A percentile compares a stretch with the other conserved stretches of the same genome.
Conservation (phyloP, 2,329 filamentous ascomycete genomes). For the Celoporthe dispersa region DNA sequence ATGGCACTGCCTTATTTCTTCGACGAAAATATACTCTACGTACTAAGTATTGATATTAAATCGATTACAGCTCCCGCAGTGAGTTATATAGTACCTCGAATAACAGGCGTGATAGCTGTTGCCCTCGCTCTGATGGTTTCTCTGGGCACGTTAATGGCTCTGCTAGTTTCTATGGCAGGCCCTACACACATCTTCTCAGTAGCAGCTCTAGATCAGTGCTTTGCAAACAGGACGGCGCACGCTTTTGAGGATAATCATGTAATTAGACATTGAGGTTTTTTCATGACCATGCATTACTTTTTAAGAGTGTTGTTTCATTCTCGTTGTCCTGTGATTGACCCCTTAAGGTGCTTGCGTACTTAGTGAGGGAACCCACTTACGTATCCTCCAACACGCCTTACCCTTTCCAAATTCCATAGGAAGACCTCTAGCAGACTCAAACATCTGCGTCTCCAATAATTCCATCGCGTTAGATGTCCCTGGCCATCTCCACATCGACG, state of each 20-base stretch:
- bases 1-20: not conserved
- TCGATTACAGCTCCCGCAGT: not conserved
- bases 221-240: too few species aligned
- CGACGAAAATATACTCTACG: too few species aligned
- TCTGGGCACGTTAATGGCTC: not conserved
- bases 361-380: not conserved
- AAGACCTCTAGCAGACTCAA: too few species aligned
- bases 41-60: not conserved
- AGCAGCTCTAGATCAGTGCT: not conserved
- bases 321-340: too few species aligned
- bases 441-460: not conserved
- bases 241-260: too few species aligned
- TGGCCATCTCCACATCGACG: conserved; percentile 20
- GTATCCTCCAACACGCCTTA: not conserved
- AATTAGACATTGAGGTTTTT: too few species aligned
- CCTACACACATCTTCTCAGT: not conserved
- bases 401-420: not conserved
- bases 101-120: not conserved
- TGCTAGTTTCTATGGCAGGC: not conserved
- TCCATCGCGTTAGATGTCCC: not conserved
- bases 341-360: not conserved
- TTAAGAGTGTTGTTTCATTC: too few species aligned
- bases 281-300: too few species aligned
- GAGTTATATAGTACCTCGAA: not conserved
- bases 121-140: not conserved